Evolutionary conservation across 2,329 filamentous ascomycete species (phyloP).

Genomic region (Colletotrichum horii): DNA sequence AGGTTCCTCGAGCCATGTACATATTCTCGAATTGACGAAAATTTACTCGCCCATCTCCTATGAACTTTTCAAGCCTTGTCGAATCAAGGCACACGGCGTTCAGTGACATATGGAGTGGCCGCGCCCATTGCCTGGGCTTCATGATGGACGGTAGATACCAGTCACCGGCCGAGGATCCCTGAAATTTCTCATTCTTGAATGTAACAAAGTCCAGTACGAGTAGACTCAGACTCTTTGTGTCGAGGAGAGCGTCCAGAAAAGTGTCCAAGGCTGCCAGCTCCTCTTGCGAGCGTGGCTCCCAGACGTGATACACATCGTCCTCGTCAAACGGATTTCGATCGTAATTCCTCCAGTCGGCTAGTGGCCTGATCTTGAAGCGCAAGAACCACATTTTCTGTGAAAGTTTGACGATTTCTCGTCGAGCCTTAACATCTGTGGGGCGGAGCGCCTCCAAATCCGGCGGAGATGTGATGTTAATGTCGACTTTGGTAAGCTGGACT

Average conservation of each 20-base stretch:
- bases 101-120: too few species aligned
- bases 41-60: accelerated
- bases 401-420: accelerated
- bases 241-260: neutral
- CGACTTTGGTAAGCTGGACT: neutral
- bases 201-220: neutral
- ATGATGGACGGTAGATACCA: neutral
- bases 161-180: too few species aligned
- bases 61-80: neutral
- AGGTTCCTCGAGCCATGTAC: neutral
- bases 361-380: accelerated
- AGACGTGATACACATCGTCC: neutral
- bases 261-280: accelerated
- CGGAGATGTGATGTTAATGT: neutral
- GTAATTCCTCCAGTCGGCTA: accelerated
- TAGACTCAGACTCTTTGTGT: accelerated
- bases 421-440: accelerated
- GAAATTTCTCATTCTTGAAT: neutral
- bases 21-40: accelerated
- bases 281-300: neutral
- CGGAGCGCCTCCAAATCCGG: accelerated
- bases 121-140: neutral
- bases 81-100: neutral
- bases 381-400: accelerated
- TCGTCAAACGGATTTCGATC: neutral